phyloP scores from a whole-genome alignment of 2,329 filamentous ascomycete species.

The Chaetothyriales sp. region DNA sequence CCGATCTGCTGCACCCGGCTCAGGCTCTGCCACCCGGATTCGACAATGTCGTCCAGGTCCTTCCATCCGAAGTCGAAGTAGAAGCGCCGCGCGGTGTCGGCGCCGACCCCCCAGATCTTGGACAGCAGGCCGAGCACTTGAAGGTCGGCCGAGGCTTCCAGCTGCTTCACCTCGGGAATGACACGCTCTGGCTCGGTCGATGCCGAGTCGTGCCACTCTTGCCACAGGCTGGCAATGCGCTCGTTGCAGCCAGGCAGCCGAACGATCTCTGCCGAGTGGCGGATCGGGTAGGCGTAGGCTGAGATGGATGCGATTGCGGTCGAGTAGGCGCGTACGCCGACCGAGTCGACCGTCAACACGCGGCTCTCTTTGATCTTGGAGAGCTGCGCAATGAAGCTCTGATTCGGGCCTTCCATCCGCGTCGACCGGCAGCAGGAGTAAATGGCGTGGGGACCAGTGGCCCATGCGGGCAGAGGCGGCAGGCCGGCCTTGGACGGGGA shows the following conservation, averaged over 20 bases:
- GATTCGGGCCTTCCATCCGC: conserved; percentile 56
- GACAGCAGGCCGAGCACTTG: conserved; percentile 57
- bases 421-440: conserved; percentile 77
- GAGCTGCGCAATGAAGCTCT: conserved; percentile 59
- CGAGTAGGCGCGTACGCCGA: conserved; percentile 75
- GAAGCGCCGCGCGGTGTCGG: conserved; percentile 66
- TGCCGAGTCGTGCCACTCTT: conserved; percentile 52
- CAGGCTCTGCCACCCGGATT: conserved; percentile 63
- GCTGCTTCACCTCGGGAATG: conserved; percentile 50
- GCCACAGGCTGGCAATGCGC: conserved; percentile 65
- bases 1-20: conserved; percentile 82
- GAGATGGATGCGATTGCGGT: conserved; percentile 71
- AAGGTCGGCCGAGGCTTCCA: conserved; percentile 51
- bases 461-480: conserved; percentile 58
- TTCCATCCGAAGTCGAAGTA: conserved; percentile 64
- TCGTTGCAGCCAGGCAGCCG: conserved; percentile 63
- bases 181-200: conserved; percentile 33
- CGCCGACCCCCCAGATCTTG: conserved; percentile 84
- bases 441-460: conserved; percentile 40
- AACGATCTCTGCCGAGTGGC: conserved; percentile 30
- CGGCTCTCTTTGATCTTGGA: conserved; percentile 60
- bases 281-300: conserved; percentile 57
- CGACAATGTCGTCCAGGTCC: conserved; percentile 73
- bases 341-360: conserved; percentile 57
- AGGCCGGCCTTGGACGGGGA: conserved; percentile 25